Evolutionary conservation across 2,329 filamentous ascomycete species (phyloP), one percentile per base, ranked within the genome.

Genomic region (Calonectria honghensis): DNA sequence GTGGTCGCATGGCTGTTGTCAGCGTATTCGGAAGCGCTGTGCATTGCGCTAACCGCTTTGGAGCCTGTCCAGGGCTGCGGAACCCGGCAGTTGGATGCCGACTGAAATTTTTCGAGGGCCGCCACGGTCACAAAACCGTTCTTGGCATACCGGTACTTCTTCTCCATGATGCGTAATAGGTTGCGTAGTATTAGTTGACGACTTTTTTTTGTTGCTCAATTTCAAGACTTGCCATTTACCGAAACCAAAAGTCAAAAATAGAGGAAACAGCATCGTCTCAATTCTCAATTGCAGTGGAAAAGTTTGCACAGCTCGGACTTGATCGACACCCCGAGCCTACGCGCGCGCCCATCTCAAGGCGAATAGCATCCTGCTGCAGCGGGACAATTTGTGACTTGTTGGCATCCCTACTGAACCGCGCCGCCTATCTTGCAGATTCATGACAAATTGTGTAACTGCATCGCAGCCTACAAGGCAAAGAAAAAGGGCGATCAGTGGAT

Each of bases 401-500:
- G 45, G n/a, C 45, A 48, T 48, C 24, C 10, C 45, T 11, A 13
- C 45, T n/a, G 1, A n/a, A 10, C 18, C 7, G 11, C 6, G 20
- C 20, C n/a, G 10, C 45, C 45, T 13, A 48, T 48, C 45, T 48
- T n/a, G 10, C n/a, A 48, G n/a, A 24, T 24, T 24, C 45, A 24
- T 48, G 45, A 48, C 45, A 48, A 48, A 48, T 48, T 48, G 20
- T 48, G 45, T n/a, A 48, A 9, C 45, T 48, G 45, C 41, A 45
- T 45, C 6, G 41, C 41, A 7, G 18, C 24, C n/a, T 11, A 48
- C 45, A 48, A 24, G 45, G n/a, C 45, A 24, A 13, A 48, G 45
- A 48, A 48, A 48, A 48, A 48, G 45, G 45, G 45, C n/a, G 45
- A 48, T 48, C 45, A 48, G 45, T 48, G 45, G 45, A n/a, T 24